Conservation (phyloP, 352 stramenopile genomes). For the Pythium rishiriense region DNA sequence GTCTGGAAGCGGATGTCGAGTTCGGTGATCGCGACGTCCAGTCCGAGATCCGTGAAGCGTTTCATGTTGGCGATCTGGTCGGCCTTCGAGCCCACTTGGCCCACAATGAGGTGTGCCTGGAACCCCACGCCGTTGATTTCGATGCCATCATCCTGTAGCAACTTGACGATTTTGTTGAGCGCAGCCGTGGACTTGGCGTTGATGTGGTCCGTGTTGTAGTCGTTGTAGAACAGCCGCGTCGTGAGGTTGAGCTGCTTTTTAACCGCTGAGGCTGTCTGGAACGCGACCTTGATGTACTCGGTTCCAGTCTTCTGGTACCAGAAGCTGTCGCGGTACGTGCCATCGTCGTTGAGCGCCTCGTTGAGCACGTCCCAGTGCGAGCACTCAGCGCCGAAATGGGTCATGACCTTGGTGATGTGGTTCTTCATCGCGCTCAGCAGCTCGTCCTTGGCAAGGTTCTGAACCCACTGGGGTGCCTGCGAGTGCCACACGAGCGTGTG, state of each 20-base stretch:
- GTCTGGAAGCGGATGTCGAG: not conserved
- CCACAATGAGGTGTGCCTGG: not conserved
- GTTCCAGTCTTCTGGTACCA: constrained; percentile 3
- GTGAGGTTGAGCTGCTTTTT: not conserved
- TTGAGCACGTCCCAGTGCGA: not conserved
- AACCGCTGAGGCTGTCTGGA: not conserved
- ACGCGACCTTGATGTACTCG: constrained; percentile 1
- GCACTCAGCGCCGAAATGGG: not conserved
- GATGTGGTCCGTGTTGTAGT: not conserved
- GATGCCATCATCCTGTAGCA: not conserved
- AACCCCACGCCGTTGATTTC: not conserved
- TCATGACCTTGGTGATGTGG: constrained; percentile 6
- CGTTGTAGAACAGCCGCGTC: not conserved
- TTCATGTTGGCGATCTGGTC: not conserved
- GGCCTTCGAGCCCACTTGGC: not conserved
- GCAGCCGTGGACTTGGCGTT: not conserved
- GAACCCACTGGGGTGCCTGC: not conserved
- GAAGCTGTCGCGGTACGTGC: not conserved
- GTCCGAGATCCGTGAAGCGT: not conserved
- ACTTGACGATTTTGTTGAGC: not conserved
- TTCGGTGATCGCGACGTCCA: not conserved
- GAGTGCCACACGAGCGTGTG: not conserved
- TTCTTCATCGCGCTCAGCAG: not conserved
- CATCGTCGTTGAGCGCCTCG: not conserved
- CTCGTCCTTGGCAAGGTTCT: not conserved